Evolutionary conservation across 768 basidiomycete species (phyloP).

Genomic region (Psilocybe azurescens): DNA sequence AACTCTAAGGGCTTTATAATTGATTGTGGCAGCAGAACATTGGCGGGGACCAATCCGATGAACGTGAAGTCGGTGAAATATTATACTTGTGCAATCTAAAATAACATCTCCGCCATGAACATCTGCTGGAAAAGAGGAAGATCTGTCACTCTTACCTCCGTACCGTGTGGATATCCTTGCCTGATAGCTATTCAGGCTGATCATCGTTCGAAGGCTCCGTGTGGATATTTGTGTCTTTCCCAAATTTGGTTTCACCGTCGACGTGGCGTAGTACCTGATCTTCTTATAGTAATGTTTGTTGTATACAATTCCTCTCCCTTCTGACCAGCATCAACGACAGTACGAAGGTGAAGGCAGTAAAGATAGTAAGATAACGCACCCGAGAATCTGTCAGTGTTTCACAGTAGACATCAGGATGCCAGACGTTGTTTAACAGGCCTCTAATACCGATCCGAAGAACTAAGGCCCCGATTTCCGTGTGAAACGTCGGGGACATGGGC

Average conservation of each 20-base stretch:
- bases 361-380: slow-evolving; percentile 6
- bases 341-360: not conserved
- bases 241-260: not conserved
- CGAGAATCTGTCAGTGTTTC: slow-evolving; percentile 2
- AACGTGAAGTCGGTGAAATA: not conserved
- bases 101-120: not conserved
- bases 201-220: slow-evolving; percentile 5
- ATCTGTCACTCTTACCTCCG: slow-evolving; percentile 10
- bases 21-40: slow-evolving; percentile 1
- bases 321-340: not conserved
- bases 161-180: not conserved
- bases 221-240: not conserved
- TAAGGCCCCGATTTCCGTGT: slow-evolving; percentile 1
- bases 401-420: not conserved
- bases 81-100: not conserved
- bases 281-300: not conserved
- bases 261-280: slow-evolving; percentile 13
- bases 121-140: not conserved
- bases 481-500: not conserved
- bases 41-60: not conserved
- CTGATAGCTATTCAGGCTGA: not conserved
- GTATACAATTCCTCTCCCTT: not conserved
- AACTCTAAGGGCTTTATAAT: not conserved
- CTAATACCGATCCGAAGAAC: not conserved
- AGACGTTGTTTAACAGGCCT: not conserved